Evolutionary conservation across 2,329 filamentous ascomycete species (phyloP), one percentile per base, ranked within the genome.

Genomic region (Claviceps quebecensis): DNA sequence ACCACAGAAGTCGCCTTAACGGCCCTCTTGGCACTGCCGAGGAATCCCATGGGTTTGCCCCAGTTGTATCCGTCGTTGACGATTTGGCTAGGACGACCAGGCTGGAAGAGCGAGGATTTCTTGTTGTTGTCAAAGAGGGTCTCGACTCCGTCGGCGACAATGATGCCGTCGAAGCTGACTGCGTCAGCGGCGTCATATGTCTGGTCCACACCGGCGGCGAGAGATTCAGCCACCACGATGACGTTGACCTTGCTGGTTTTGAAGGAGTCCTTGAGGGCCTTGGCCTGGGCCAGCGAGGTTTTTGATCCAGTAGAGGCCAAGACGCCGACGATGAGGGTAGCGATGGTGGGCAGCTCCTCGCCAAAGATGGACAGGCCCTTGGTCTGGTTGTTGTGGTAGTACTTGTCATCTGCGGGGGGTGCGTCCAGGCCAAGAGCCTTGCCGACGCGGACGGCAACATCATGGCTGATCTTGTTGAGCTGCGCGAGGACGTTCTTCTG

Each of bases 301-400:
- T 63, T 52, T 0, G 66, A 68, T 13, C 63, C 59, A 3, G 69
- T 70, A 1, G 63, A 77, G 0, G 75, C 68, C 17, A 88, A 69
- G 34, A 86, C 73, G 11, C 78, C 84, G 23, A 88, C 76, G 43
- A 74, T 79, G 2, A 87, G 69, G 0, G 76, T 78, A 8, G 77
- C 78, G 47, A 87, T 73, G 17, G 72, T 80, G 1, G 77, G 71
- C 2, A 87, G 71, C 4, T 73, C 73, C 45, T 68, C 65, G 47
- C 74, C 75, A 52, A 83, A 80, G 39, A 81, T 76, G 50, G 78
- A 77, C 41, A 87, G 69, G 22, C 74, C 74, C 4, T 65, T 67
- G 0, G 84, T 87, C 7, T 66, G 79, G 67, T 87, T 86, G 64
- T 79, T 67, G 63, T 87, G 80, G 67, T 87, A 88, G 68, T 74